These are phyloP conservation scores for Trichoderma atroviride DNA, from an alignment of 2,329 filamentous ascomycete species.

Conservation along the genomic window DNA sequence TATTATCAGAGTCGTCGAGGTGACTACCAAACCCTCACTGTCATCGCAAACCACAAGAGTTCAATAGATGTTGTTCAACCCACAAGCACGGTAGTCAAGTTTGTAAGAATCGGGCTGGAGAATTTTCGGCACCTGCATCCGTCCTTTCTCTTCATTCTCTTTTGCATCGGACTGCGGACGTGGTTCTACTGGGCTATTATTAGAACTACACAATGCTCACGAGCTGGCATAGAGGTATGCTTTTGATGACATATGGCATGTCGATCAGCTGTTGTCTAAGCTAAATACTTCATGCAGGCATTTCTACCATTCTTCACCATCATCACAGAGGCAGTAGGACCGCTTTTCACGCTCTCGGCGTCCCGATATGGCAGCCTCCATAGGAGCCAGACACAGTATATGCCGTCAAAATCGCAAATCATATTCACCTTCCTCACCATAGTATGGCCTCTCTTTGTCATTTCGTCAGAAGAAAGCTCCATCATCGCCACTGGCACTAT, in stretches of 20 bases:
- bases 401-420: conserved; percentile 30
- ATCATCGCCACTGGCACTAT: conserved; percentile 27
- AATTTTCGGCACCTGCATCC: background rate
- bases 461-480: conserved; percentile 16
- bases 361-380: background rate
- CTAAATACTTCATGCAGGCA: conserved; percentile 30
- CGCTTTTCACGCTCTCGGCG: background rate
- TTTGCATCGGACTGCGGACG: conserved; percentile 27
- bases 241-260: background rate
- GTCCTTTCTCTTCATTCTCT: conserved; percentile 13
- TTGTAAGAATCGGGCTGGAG: background rate
- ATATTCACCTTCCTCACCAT: conserved; percentile 31
- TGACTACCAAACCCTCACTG: background rate
- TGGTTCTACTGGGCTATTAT: conserved; percentile 39
- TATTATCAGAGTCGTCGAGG: background rate
- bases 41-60: conserved; percentile 16
- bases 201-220: conserved; percentile 39
- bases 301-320: conserved; percentile 35
- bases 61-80: background rate
- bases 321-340: background rate
- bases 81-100: background rate
- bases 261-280: fast-evolving
- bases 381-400: conserved; percentile 29
- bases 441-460: conserved; percentile 39
- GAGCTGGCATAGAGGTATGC: conserved; percentile 39